Conservation (phyloP, 495 filamentous ascomycete species). For the Penicillium lividum region DNA sequence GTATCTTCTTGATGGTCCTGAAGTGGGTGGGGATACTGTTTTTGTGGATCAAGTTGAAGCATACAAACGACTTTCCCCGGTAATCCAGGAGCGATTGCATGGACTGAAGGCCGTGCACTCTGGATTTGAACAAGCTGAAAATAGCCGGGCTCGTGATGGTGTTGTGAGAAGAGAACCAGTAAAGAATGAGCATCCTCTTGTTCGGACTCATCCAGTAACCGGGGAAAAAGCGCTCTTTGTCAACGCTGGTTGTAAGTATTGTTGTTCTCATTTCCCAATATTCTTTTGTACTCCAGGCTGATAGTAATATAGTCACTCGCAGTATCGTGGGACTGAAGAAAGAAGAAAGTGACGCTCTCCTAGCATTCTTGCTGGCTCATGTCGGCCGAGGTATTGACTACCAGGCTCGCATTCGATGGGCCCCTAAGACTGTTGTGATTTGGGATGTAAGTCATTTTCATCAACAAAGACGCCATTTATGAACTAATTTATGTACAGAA, state of each 20-base stretch:
- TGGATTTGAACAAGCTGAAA: slow-evolving; percentile 66
- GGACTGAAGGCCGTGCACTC: slow-evolving; percentile 78
- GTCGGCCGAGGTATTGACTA: slow-evolving; percentile 73
- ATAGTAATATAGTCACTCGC: slow-evolving; percentile 56
- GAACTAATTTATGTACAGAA: slow-evolving; percentile 48
- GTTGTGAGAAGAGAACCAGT: slow-evolving; percentile 73
- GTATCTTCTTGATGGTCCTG: slow-evolving; percentile 75
- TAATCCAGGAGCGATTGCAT: slow-evolving; percentile 70
- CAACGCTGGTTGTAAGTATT: slow-evolving; percentile 70
- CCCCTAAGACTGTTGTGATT: slow-evolving; percentile 72
- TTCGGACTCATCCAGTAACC: slow-evolving; percentile 78
- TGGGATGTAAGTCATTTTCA: slow-evolving; percentile 60
- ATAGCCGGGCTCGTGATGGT: slow-evolving; percentile 54
- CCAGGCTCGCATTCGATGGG: slow-evolving; percentile 76
- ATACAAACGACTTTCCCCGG: slow-evolving; percentile 72
- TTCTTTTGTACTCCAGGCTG: background rate
- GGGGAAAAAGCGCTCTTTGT: slow-evolving; percentile 83
- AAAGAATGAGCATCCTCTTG: slow-evolving; percentile 67
- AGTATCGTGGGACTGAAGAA: slow-evolving; percentile 73
- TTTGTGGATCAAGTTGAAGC: slow-evolving; percentile 74
- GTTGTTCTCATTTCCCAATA: background rate
- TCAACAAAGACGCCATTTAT: background rate
- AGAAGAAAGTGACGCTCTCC: slow-evolving; percentile 72
- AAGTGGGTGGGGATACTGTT: slow-evolving; percentile 75
- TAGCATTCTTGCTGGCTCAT: slow-evolving; percentile 80